Conservation (phyloP, 1,284 basidiomycete genomes). For the Marasmius sp. region DNA sequence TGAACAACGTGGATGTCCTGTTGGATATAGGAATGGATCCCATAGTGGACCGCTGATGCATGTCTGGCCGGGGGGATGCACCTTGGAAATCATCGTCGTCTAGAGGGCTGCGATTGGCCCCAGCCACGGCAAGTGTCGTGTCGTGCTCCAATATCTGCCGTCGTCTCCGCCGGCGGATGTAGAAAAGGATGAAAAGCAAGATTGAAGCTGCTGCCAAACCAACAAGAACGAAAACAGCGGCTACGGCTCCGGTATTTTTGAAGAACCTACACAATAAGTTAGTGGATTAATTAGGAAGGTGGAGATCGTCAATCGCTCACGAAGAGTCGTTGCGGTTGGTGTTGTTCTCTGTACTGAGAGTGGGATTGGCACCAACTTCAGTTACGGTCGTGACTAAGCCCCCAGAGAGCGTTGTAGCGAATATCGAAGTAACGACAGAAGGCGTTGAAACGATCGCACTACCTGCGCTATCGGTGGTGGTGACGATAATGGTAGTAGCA, state of each 20-base stretch:
- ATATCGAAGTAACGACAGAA: constrained; percentile 51
- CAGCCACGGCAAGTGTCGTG: constrained; percentile 63
- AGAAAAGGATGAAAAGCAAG: constrained; percentile 69
- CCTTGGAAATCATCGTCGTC: constrained; percentile 61
- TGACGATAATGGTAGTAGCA: constrained; percentile 49
- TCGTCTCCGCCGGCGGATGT: constrained; percentile 61
- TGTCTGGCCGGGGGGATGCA: constrained; percentile 23
- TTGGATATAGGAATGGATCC: constrained; percentile 12
- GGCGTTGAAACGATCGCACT: constrained; percentile 50
- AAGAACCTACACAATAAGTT: constrained; percentile 56
- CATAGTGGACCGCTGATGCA: constrained; percentile 28
- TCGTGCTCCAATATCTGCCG: constrained; percentile 63
- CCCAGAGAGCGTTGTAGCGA: constrained; percentile 52
- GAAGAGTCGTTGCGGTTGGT: constrained; percentile 35
- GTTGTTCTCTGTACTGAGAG: constrained; percentile 50
- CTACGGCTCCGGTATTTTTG: constrained; percentile 71
- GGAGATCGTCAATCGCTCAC: constrained; percentile 35
- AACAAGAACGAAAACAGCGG: constrained; percentile 75
- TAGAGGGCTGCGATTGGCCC: constrained; percentile 60
- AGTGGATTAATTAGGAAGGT: neutral
- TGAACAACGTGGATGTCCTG: constrained; percentile 9
- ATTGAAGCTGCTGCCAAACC: constrained; percentile 72
- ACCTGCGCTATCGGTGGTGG: constrained; percentile 61
- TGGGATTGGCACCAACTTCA: constrained; percentile 61
- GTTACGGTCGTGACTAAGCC: constrained; percentile 59